A percentile compares a stretch with the other conserved stretches of the same genome.
Conservation (phyloP, 495 filamentous ascomycete genomes). For the Extremus antarcticus region DNA sequence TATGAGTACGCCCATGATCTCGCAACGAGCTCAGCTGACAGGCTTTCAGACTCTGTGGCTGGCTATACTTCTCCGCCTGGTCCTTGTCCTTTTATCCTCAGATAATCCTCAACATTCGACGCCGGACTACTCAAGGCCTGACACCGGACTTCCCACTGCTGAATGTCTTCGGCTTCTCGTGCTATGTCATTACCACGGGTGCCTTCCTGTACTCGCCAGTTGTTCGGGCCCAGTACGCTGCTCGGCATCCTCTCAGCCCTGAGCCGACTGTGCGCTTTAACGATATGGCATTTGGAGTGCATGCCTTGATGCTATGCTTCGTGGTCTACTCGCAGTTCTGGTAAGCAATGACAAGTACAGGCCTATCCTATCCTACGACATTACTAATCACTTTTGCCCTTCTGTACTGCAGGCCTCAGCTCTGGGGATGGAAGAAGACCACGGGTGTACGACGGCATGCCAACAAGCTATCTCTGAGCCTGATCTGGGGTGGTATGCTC, state of each 20-base stretch:
- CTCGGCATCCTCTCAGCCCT: conserved; percentile 57
- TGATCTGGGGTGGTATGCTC: conserved; percentile 54
- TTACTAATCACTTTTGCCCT: too few species aligned
- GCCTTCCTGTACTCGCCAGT: conserved; percentile 66
- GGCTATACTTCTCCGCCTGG: conserved; percentile 29
- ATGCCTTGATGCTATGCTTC: conserved; percentile 58
- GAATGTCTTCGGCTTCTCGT: conserved; percentile 72
- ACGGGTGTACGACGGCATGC: conserved; percentile 41
- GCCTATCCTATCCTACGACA: too few species aligned
- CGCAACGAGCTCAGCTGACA: too few species aligned
- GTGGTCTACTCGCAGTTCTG: conserved; percentile 65
- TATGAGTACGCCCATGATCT: too few species aligned
- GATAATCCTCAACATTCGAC: conserved; percentile 59
- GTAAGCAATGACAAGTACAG: too few species aligned
- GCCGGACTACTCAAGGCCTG: conserved; percentile 67
- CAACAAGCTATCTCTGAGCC: conserved; percentile 52
- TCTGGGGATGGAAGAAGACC: conserved; percentile 63
- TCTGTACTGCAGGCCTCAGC: too few species aligned
- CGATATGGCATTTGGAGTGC: conserved; percentile 75
- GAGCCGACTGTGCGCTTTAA: conserved; percentile 81
- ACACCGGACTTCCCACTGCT: conserved; percentile 77
- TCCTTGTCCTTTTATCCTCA: conserved; percentile 87
- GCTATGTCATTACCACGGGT: conserved; percentile 63
- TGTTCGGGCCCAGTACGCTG: conserved; percentile 73
- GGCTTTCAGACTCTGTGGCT: conserved; percentile 19